Evolutionary conservation across 2,329 filamentous ascomycete species (phyloP).

Genomic region (Diaporthe longicolla): DNA sequence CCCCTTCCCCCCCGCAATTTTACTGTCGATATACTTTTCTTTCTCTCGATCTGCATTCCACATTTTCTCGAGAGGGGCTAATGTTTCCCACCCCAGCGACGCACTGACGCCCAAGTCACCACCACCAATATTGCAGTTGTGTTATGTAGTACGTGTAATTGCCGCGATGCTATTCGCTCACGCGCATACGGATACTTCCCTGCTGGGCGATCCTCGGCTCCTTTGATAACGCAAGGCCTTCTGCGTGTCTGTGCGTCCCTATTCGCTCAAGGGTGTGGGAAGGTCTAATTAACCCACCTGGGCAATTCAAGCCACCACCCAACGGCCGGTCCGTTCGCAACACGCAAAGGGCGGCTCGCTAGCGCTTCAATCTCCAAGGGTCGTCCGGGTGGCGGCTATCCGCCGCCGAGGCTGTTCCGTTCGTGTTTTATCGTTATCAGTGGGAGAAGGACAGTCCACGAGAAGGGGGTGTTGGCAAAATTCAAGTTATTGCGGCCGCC

Average conservation of each 20-base stretch:
- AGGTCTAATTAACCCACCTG: not conserved
- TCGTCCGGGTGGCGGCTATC: slow-evolving; percentile 29
- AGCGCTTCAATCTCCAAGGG: not conserved
- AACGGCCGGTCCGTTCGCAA: slow-evolving; percentile 24
- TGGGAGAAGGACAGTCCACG: not conserved
- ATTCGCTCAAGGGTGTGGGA: not conserved
- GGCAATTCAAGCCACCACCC: not conserved
- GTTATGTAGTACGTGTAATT: not conserved
- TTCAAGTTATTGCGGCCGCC: not conserved
- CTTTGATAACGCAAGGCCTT: not conserved
- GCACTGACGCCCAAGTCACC: not conserved
- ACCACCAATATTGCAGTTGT: not conserved
- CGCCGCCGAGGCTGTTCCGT: not conserved
- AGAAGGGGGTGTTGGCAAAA: too few relatives aligned
- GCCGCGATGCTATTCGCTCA: not conserved
- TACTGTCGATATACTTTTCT: not conserved
- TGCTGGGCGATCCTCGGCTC: not conserved
- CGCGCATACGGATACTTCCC: not conserved
- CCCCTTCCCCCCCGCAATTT: not conserved
- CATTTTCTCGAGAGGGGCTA: too few relatives aligned
- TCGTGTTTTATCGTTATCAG: slow-evolving; percentile 23
- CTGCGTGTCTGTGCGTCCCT: not conserved
- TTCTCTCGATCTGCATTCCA: not conserved
- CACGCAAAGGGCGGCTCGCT: not conserved
- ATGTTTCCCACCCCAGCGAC: not conserved